Evolutionary conservation across 2,329 filamentous ascomycete genomes (phyloP).

Genomic region (Pseudocercospora eumusae): DNA sequence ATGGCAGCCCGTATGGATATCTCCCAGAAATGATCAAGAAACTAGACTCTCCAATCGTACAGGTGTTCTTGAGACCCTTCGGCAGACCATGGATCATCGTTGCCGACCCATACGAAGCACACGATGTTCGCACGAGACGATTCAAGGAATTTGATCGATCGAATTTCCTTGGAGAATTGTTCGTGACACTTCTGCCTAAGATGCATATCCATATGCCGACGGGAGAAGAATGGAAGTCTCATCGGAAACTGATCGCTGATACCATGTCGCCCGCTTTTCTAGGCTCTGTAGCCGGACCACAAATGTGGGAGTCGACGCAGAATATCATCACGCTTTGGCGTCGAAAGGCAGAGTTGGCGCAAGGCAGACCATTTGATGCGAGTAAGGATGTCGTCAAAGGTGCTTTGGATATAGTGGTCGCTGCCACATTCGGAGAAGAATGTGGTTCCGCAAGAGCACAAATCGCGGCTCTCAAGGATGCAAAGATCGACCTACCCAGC

Average conservation of each 20-base stretch:
- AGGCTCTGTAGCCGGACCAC: slow-evolving; percentile 34
- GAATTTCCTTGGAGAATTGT: slow-evolving; percentile 38
- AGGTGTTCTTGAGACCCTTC: slow-evolving; percentile 52
- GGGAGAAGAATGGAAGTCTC: slow-evolving; percentile 32
- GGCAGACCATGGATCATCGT: slow-evolving; percentile 49
- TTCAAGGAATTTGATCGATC: slow-evolving; percentile 50
- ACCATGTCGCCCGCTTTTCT: slow-evolving; percentile 37
- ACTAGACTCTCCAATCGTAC: slow-evolving; percentile 46
- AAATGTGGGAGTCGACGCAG: slow-evolving; percentile 31
- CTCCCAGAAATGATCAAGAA: slow-evolving; percentile 20
- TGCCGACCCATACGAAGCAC: slow-evolving; percentile 46
- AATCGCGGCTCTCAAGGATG: slow-evolving; percentile 15
- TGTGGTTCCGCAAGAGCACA: slow-evolving; percentile 34
- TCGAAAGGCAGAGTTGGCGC: slow-evolving; percentile 35
- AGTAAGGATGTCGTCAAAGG: slow-evolving; percentile 41
- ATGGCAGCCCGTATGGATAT: slow-evolving; percentile 28
- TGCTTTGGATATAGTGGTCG: slow-evolving; percentile 46
- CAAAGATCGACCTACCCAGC: slow-evolving; percentile 11
- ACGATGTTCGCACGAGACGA: slow-evolving; percentile 50
- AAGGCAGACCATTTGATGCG: slow-evolving; percentile 40
- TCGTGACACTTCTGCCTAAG: slow-evolving; percentile 30
- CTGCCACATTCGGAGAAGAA: slow-evolving; percentile 42
- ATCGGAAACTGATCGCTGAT: slow-evolving; percentile 35
- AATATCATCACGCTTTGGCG: slow-evolving; percentile 39
- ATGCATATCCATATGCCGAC: slow-evolving; percentile 34